Percentiles rank a stretch among this genome's conserved stretches.
Conservation (phyloP, 352 stramenopile species). For the Phytophthora hybrid region DNA sequence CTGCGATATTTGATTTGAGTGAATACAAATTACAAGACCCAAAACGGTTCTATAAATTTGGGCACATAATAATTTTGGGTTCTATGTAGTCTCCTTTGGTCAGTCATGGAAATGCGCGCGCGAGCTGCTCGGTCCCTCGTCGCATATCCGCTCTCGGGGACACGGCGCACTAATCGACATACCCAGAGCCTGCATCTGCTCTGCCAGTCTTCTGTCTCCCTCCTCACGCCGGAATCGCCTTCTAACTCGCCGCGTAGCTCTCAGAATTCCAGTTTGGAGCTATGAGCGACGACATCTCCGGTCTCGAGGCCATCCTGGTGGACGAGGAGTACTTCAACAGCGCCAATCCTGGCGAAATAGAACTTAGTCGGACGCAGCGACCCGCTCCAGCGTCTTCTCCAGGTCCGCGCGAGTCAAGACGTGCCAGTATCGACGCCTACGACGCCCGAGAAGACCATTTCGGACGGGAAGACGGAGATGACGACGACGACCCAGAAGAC, state of each 20-base stretch:
- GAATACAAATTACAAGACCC: too few species aligned
- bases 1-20: too few species aligned
- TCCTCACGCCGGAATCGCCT: not conserved
- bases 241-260: not conserved
- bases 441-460: slow-evolving; percentile 38
- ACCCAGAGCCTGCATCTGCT: slow-evolving; percentile 7
- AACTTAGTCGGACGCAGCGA: not conserved
- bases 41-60: too few species aligned
- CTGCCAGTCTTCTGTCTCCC: not conserved
- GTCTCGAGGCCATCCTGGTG: slow-evolving; percentile 35
- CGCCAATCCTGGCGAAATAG: slow-evolving; percentile 25
- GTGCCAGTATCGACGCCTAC: slow-evolving; percentile 47
- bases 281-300: slow-evolving; percentile 41
- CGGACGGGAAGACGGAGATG: slow-evolving; percentile 13
- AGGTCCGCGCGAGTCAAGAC: slow-evolving; percentile 25
- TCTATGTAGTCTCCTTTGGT: not conserved
- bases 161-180: not conserved
- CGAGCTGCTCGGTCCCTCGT: slow-evolving; percentile 19
- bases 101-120: not conserved
- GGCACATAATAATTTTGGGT: not conserved
- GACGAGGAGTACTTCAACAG: slow-evolving; percentile 43
- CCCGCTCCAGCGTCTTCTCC: slow-evolving; percentile 3
- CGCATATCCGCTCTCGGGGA: slow-evolving; percentile 18
- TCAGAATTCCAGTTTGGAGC: not conserved
- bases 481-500: slow-evolving; percentile 31